Evolutionary conservation across 2,329 filamentous ascomycete genomes (phyloP), one percentile per base, ranked within the genome.

Genomic region (Aspergillus tamarii): DNA sequence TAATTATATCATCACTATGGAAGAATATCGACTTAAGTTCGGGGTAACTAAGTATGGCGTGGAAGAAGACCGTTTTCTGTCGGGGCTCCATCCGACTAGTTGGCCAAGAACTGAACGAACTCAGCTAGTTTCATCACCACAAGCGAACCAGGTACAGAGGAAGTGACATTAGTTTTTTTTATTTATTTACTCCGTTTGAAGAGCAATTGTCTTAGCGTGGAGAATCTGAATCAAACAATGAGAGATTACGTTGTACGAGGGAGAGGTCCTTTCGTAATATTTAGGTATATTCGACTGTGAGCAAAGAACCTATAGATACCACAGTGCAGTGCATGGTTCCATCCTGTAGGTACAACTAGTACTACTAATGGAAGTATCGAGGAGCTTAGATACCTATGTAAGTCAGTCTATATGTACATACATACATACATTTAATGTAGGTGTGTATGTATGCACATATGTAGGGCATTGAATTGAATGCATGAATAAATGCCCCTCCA

Each of bases 61-160:
- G 52, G 52, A 39, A 34, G n/a, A 41, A 21, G 21, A 63, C 67
- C 67, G 67, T 68, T 68, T 68, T 68, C 67, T 68, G 67, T 68
- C 67, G 65, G 65, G 63, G 52, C 67, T 60, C 66, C 61, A 68
- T 63, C 61, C 61, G 63, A 63, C 65, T 61, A 58, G 63, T 56
- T 45, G 30, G 57, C 53, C 57, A 61, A 56, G 54, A 58, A 55
- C 9, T 34, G 28, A 52, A 55, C 48, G 57, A 60, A 56, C 43
- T 57, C 57, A 52, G 39, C 50, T 57, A 55, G 52, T 55, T 39
- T 55, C 32, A 39, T 55, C 12, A 23, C n/a, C 48, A 21, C 9
- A 52, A 34, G 48, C 48, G 48, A 52, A 55, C 34, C 48, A 52
- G 26, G 19, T 26, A 11, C n/a, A 39, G 21, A 39, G n/a, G n/a